These are phyloP conservation scores for Bauhinia variegata DNA, from an alignment of 306 rosid genomes.

Conservation along the genomic window DNA sequence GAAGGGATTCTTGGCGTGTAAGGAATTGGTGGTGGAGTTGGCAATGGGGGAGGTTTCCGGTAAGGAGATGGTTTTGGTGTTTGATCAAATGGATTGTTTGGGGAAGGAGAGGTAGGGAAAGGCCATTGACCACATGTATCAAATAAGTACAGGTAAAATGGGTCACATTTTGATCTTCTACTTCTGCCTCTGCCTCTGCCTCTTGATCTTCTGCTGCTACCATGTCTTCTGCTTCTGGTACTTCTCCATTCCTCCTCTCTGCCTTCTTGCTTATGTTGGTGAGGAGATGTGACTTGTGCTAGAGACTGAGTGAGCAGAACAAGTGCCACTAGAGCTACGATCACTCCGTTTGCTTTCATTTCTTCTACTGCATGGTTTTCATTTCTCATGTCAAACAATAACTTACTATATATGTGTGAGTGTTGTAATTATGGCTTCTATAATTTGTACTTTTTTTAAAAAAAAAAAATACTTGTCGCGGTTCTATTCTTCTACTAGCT, in stretches of 20 bases:
- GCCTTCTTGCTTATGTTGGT: neutral
- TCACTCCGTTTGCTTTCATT: conserved; percentile 60
- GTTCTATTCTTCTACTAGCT: too few species aligned
- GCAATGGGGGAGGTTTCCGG: conserved; percentile 30
- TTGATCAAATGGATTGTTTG: conserved; percentile 71
- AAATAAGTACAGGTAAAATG: conserved; percentile 60
- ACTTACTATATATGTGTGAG: neutral
- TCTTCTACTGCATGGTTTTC: conserved; percentile 26
- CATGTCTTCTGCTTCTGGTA: conserved; percentile 2
- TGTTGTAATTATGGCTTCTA: neutral
- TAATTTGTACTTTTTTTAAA: neutral
- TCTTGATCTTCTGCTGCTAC: conserved; percentile 9
- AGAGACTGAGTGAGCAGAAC: conserved; percentile 47
- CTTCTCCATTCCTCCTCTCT: conserved; percentile 38
- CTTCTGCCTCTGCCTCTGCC: conserved; percentile 11
- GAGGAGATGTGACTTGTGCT: conserved; percentile 37
- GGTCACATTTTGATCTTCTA: conserved; percentile 61
- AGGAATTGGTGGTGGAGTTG: neutral
- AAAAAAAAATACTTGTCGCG: too few species aligned
- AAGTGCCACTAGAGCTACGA: conserved; percentile 38
- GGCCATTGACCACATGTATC: conserved; percentile 81
- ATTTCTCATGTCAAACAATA: conserved; percentile 1
- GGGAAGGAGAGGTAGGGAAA: conserved; percentile 63
- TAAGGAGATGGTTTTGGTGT: conserved; percentile 44
- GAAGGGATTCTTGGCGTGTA: neutral